Evolutionary conservation across 768 basidiomycete species (phyloP).

Genomic region (Boletus rubescentipes): DNA sequence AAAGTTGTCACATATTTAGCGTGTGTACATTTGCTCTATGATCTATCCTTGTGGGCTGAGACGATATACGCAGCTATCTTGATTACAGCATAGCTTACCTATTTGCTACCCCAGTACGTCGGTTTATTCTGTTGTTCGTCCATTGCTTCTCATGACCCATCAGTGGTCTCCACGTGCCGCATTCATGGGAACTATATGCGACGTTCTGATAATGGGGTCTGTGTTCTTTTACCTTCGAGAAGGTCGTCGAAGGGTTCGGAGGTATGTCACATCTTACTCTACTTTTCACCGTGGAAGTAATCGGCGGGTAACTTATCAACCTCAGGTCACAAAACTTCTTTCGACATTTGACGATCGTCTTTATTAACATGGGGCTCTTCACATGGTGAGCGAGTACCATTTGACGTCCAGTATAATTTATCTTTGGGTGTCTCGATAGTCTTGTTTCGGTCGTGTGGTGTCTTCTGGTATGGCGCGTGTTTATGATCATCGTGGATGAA

Average conservation of each 20-base stretch:
- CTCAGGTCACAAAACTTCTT: slow-evolving; percentile 8
- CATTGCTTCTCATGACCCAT: neutral
- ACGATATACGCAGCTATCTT: neutral
- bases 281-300: no score
- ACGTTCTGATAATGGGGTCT: slow-evolving; percentile 19
- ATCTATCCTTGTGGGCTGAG: neutral
- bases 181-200: slow-evolving; percentile 7
- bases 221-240: slow-evolving; percentile 23
- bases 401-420: neutral
- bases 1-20: no score
- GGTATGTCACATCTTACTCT: neutral
- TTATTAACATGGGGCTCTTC: slow-evolving; percentile 14
- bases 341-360: slow-evolving; percentile 14
- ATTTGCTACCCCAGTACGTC: neutral
- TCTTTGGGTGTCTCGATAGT: neutral
- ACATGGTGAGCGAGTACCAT: slow-evolving; percentile 7
- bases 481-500: neutral
- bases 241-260: slow-evolving; percentile 5
- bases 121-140: neutral
- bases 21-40: no score
- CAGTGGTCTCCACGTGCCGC: slow-evolving; percentile 32
- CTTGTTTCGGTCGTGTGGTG: slow-evolving; percentile 10
- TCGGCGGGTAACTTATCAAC: no score
- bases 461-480: neutral
- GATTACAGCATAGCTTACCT: neutral